Evolutionary conservation across 768 basidiomycete species (phyloP).

Genomic region (Mycena kentingensis): DNA sequence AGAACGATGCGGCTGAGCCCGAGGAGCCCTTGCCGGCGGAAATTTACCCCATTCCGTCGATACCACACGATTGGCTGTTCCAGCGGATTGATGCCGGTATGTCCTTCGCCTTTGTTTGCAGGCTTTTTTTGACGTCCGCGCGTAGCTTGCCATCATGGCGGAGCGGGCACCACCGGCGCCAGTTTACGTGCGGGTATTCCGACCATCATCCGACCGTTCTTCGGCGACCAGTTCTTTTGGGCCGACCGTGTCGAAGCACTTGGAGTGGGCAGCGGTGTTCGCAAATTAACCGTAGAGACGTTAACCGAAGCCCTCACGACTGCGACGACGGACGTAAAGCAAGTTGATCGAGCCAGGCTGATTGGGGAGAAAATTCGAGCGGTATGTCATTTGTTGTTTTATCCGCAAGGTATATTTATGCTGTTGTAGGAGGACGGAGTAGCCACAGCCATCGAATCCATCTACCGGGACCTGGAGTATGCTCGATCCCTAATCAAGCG

Average conservation of each 20-base stretch:
- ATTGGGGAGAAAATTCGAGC: slow-evolving; percentile 87
- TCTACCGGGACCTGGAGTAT: slow-evolving; percentile 96
- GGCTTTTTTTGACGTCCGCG: neutral
- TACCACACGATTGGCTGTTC: slow-evolving; percentile 98
- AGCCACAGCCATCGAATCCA: slow-evolving; percentile 86
- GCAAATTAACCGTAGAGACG: slow-evolving; percentile 80
- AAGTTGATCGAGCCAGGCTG: slow-evolving; percentile 80
- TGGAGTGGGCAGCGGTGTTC: slow-evolving; percentile 85
- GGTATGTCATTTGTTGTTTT: slow-evolving; percentile 43
- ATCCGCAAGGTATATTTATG: slow-evolving; percentile 4
- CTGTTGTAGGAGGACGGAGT: slow-evolving; percentile 89
- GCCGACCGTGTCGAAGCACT: slow-evolving; percentile 97
- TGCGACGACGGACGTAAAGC: slow-evolving; percentile 87
- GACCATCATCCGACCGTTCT: slow-evolving; percentile 96
- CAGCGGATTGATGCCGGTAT: slow-evolving; percentile 80
- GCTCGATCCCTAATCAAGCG: slow-evolving; percentile 85
- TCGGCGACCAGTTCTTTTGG: slow-evolving; percentile 98
- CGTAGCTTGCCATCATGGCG: slow-evolving; percentile 87
- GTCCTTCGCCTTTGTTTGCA: neutral
- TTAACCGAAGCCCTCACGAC: slow-evolving; percentile 75
- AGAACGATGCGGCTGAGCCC: slow-evolving; percentile 59
- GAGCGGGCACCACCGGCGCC: slow-evolving; percentile 95
- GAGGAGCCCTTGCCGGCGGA: slow-evolving; percentile 75
- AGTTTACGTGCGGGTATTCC: slow-evolving; percentile 89
- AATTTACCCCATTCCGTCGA: slow-evolving; percentile 81